Base-by-base conservation (phyloP, 1,284 basidiomycete species). In the Sanghuangporus baumii region DNA sequence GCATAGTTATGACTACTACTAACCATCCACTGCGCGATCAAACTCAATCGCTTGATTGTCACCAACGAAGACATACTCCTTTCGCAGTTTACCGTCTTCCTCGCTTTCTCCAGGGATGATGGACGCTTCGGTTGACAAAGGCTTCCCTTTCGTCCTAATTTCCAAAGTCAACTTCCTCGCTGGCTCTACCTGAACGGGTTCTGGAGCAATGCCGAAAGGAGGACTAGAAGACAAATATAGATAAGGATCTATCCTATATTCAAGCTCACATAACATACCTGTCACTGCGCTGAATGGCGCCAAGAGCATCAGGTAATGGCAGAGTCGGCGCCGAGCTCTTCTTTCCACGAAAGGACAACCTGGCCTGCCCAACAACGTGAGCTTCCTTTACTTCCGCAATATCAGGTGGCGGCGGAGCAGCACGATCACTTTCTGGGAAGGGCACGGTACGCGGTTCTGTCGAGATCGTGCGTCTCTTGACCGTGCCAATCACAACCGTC, bases 91-190 rank as follows among this genome's bases (percentile, higher is more conserved):
- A 0, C 88, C 88, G 71, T 91, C 89, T 71, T 91, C 89, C 69
- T 91, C 89, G 0, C 86, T 88, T 72, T 91, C 89, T 6, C 89
- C 89, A n/a, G 88, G 88, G 59, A 91, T 90, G 59, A 83, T 73
- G 0, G 88, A 89, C 0, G 79, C 83, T 63, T 91, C 88, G 0
- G 81, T 81, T 2, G 84, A 83, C 3, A 84, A 70, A 1, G 78
- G 76, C 12, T 52, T 57, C 7, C 40, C 52, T 62, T 72, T 76
- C 0, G 66, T 67, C 43, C 55, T 55, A 1, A 66, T 52, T 48
- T 55, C 58, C 40, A 57, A 54, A 50, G 58, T 16, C 26, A 56
- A 40, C 18, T 48, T 60, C 40, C 36, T 64, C 52, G 38, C 55
- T 31, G 38, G 61, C 55, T 64, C 66, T 46, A 41, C 57, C 18